Conservation (phyloP, 257 asterid genomes). For the Solanum lycopersicoides region DNA sequence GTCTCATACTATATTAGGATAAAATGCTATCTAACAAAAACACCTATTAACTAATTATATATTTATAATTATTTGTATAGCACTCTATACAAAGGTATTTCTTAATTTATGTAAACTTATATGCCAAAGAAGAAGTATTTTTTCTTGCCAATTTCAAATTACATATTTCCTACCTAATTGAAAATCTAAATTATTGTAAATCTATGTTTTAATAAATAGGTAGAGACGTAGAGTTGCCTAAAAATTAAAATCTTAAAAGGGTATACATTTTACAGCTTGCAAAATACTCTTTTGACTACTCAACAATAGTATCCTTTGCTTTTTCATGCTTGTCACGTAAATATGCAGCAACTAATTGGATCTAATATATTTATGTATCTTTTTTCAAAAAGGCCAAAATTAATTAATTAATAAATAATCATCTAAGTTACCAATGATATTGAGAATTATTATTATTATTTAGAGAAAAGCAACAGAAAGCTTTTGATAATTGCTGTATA, state of each 20-base stretch:
- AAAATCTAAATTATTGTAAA: neutral
- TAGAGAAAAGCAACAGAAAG: no score
- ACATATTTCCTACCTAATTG: neutral
- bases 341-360: neutral
- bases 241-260: neutral
- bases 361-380: neutral
- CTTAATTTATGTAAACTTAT: neutral
- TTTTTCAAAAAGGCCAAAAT: neutral
- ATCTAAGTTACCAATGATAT: neutral
- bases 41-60: neutral
- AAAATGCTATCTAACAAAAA: neutral
- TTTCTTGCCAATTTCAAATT: neutral
- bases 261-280: neutral
- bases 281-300: neutral
- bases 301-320: neutral
- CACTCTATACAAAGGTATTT: neutral
- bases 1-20: no score
- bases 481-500: neutral
- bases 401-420: neutral
- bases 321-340: neutral
- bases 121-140: neutral
- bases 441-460: neutral
- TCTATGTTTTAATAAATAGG: neutral
- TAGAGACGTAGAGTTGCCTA: neutral
- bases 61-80: no score